These are phyloP conservation scores for Isatis tinctoria DNA, from an alignment of 345 rosid species.

Conservation along the genomic window DNA sequence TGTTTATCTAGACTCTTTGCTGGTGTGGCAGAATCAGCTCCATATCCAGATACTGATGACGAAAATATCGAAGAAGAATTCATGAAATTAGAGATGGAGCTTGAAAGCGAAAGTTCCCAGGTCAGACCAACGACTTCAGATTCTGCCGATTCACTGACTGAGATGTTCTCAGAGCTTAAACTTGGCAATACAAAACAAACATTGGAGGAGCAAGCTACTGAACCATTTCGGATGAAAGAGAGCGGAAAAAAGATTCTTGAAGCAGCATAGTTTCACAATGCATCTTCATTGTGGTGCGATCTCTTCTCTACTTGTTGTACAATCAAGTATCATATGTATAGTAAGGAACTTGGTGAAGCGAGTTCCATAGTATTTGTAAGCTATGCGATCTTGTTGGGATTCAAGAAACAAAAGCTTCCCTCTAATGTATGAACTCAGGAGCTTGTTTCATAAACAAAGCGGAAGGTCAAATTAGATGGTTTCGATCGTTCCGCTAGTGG, in stretches of 20 bases:
- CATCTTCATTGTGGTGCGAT: conserved; percentile 18
- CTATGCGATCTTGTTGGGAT: neutral
- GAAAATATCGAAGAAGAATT: conserved; percentile 78
- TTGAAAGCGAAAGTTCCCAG: conserved; percentile 37
- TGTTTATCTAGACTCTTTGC: conserved; percentile 10
- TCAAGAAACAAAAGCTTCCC: conserved; percentile 10
- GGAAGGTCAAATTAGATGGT: neutral
- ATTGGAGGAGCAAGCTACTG: conserved; percentile 17
- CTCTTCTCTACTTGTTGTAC: conserved; percentile 11
- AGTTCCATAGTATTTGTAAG: neutral
- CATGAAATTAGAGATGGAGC: conserved; percentile 56
- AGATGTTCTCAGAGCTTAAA: conserved; percentile 55
- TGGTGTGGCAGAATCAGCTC: conserved; percentile 46
- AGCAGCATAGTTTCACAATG: conserved; percentile 37
- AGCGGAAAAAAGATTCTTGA: conserved; percentile 37
- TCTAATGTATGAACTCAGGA: conserved; percentile 10
- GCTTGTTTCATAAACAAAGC: conserved; percentile 2
- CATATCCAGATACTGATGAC: conserved; percentile 50
- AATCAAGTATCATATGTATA: neutral
- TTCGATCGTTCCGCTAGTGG: neutral
- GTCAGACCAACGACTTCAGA: conserved; percentile 24
- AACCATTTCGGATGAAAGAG: conserved; percentile 29
- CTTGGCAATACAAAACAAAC: conserved; percentile 35
- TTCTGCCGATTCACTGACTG: conserved; percentile 41
- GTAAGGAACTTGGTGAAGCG: neutral